Percentiles rank a stretch among this genome's conserved stretches.
These are phyloP conservation scores for Acaromyces ingoldii DNA, from an alignment of 1,284 basidiomycete genomes.

Conservation along the genomic window DNA sequence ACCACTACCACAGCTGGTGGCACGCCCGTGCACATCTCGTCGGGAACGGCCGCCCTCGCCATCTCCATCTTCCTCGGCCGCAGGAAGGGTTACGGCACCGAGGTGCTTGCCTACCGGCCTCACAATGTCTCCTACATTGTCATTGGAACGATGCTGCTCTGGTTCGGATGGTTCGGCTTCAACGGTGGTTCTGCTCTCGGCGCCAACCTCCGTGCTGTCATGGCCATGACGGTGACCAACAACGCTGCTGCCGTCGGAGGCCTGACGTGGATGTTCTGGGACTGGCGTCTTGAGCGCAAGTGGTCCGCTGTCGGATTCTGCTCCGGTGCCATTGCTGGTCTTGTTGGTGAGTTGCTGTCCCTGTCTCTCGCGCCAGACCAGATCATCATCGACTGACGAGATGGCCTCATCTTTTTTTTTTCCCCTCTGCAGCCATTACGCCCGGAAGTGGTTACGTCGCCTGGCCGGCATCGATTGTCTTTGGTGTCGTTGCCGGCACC, in stretches of 20 bases:
- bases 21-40: slow-evolving; percentile 53
- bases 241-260: slow-evolving; percentile 70
- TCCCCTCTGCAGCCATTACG: slow-evolving; percentile 52
- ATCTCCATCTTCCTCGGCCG: slow-evolving; percentile 52
- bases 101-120: slow-evolving; percentile 52
- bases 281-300: slow-evolving; percentile 54
- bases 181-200: slow-evolving; percentile 52
- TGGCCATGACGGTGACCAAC: slow-evolving; percentile 54
- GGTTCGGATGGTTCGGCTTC: slow-evolving; percentile 52
- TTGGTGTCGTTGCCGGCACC: slow-evolving; percentile 60
- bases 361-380: no score
- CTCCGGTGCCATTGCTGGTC: slow-evolving; percentile 83
- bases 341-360: no score
- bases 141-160: slow-evolving; percentile 54
- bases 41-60: slow-evolving; percentile 50
- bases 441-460: slow-evolving; percentile 55
- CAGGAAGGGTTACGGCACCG: slow-evolving; percentile 54
- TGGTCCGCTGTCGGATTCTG: slow-evolving; percentile 77
- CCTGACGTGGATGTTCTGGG: slow-evolving; percentile 53
- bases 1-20: no score
- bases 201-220: slow-evolving; percentile 53
- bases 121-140: slow-evolving; percentile 53
- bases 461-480: slow-evolving; percentile 66
- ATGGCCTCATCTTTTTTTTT: no score
- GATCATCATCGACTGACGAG: no score